Evolutionary conservation across 2,329 filamentous ascomycete genomes (phyloP).

Genomic region (Exophiala viscosa): DNA sequence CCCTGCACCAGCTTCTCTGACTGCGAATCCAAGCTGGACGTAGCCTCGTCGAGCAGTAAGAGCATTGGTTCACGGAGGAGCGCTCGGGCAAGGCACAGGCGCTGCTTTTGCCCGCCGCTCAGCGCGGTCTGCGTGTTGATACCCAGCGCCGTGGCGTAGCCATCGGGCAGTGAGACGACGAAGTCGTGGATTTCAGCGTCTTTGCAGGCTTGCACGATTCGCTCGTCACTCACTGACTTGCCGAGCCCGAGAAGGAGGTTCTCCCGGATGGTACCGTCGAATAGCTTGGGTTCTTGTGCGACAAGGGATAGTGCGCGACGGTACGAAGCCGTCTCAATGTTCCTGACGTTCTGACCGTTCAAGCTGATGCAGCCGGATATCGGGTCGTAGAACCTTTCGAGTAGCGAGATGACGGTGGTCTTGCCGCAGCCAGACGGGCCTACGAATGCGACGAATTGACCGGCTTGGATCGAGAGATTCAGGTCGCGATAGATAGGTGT

Average conservation of each 20-base stretch:
- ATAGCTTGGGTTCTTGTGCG: constrained; percentile 45
- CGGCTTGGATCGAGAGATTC: constrained; percentile 35
- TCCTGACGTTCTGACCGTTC: constrained; percentile 32
- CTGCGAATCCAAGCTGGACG: constrained; percentile 60
- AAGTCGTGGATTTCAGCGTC: constrained; percentile 54
- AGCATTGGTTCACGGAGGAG: constrained; percentile 51
- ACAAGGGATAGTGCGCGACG: constrained; percentile 35
- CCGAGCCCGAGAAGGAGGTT: constrained; percentile 48
- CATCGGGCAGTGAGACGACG: constrained; percentile 50
- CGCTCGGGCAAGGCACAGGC: constrained; percentile 54
- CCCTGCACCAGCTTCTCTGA: constrained; percentile 64
- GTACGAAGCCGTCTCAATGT: constrained; percentile 32
- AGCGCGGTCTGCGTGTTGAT: constrained; percentile 47
- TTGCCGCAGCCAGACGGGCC: constrained; percentile 50
- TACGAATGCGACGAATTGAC: constrained; percentile 46
- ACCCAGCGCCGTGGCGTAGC: constrained; percentile 48
- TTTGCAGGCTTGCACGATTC: constrained; percentile 46
- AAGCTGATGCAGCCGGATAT: constrained; percentile 38
- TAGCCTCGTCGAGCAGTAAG: constrained; percentile 59
- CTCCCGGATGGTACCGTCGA: constrained; percentile 45
- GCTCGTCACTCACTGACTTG: constrained; percentile 35
- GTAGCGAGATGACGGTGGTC: constrained; percentile 43
- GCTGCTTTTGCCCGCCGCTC: constrained; percentile 55
- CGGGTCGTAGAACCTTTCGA: constrained; percentile 48
- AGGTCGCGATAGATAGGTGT: constrained; percentile 33